Base-by-base conservation (phyloP, 2,329 filamentous ascomycete species). In the Madurella fahalii region DNA sequence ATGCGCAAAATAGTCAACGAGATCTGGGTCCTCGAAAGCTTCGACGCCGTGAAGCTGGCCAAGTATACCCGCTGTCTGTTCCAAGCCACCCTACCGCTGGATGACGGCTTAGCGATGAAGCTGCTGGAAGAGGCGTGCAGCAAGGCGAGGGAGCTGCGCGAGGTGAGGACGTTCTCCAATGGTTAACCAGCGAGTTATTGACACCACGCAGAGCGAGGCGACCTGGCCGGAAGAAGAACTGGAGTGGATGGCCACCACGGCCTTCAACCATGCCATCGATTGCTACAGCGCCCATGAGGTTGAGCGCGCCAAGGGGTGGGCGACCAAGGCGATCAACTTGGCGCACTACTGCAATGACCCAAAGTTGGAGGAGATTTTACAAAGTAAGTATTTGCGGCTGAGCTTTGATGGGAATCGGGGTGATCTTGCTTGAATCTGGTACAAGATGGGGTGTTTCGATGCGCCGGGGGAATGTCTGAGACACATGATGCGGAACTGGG, bases 31-130 rank as follows among this genome's bases (percentile, higher is more conserved):
- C 69, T 84, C 1, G 77, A 83, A 16, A 64, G 69, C 0, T 82
- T 85, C 43, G 78, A 86, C 58, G 74, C 76, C 4, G 65, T 68
- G 1, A 84, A 83, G 61, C 74, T 95, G 1, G 81, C 87, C 8
- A 87, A 86, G 63, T 95, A 94, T 74, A 80, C 93, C 44, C 82
- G 89, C 1, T 91, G 88, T 62, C 75, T 94, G 2, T 88, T 93
- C 60, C 86, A 88, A 58, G 75, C 83, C 1, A 79, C 86, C 0
- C 70, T 91, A 0, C 73, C 79, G 1, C 72, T 79, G 4, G 78
- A 84, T 45, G 77, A 83, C 17, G 68, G 69, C 0, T 69, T 84
- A 15, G 80, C 82, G 9, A 72, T 86, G 47, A 74, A 78, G 44
- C 75, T 90, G 4, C 71, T 90, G 8, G 78, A 84, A n/a, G 84